These are phyloP conservation scores for Rhodotorula diobovata DNA, from an alignment of 768 basidiomycete species.

Conservation along the genomic window DNA sequence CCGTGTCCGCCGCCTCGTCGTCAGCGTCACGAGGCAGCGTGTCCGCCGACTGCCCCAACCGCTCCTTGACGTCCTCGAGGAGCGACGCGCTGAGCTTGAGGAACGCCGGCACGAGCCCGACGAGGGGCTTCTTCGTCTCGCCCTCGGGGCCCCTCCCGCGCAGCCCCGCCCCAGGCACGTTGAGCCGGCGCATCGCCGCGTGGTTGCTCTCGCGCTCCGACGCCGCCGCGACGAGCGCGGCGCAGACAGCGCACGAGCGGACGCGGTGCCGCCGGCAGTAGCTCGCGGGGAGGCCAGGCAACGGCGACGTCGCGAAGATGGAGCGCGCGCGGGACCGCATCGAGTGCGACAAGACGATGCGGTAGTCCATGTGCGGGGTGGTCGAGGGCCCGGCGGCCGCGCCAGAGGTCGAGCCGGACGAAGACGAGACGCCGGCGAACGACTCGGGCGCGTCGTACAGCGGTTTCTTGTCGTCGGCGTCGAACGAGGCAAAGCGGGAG, in stretches of 20 bases:
- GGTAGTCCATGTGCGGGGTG: slow-evolving; percentile 41
- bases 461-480: slow-evolving; percentile 15
- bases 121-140: slow-evolving; percentile 34
- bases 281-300: slow-evolving; percentile 2
- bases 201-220: slow-evolving; percentile 13
- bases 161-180: slow-evolving; percentile 24
- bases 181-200: slow-evolving; percentile 12
- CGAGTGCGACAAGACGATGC: slow-evolving; percentile 38
- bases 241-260: slow-evolving; percentile 29
- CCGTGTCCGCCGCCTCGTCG: neutral
- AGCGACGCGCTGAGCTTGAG: slow-evolving; percentile 72
- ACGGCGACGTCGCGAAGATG: slow-evolving; percentile 30
- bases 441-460: neutral
- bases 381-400: slow-evolving; percentile 5
- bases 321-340: slow-evolving; percentile 37
- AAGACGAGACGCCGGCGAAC: neutral
- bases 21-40: slow-evolving; percentile 29
- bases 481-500: neutral
- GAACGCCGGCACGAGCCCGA: slow-evolving; percentile 54
- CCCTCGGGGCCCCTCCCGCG: neutral
- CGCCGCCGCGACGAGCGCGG: neutral
- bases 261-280: slow-evolving; percentile 40
- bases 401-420: slow-evolving; percentile 6
- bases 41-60: slow-evolving; percentile 6
- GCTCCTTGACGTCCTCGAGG: slow-evolving; percentile 21